A percentile compares a stretch with the other conserved stretches of the same genome.
Evolutionary conservation across 805 yeast genomes (phyloP).

Genomic region (Starmerella geochares): DNA sequence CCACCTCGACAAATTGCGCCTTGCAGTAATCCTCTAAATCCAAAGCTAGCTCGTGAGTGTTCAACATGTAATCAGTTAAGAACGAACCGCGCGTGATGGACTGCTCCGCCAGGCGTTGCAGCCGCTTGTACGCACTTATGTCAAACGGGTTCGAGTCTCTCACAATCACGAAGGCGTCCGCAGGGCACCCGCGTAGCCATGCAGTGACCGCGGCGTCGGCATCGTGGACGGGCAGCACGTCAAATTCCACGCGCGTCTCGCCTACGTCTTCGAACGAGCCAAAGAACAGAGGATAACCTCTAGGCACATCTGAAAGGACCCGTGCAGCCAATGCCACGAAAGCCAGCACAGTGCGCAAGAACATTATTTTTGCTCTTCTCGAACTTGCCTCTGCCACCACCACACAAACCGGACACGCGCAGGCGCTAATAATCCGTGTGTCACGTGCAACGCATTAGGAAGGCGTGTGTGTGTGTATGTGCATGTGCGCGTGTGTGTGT

Average conservation of each 20-base stretch:
- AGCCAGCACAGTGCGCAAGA: background rate
- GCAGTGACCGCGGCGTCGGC: conserved; percentile 24
- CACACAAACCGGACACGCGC: no score
- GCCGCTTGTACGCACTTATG: conserved; percentile 12
- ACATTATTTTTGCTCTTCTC: no score
- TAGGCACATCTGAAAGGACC: background rate
- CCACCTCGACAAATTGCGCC: conserved; percentile 17
- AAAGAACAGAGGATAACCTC: conserved; percentile 25
- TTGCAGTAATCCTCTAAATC: conserved; percentile 26
- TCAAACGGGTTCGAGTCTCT: conserved; percentile 23
- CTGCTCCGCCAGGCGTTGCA: conserved; percentile 23
- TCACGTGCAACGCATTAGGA: no score
- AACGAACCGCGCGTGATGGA: conserved; percentile 24
- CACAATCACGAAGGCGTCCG: conserved; percentile 25
- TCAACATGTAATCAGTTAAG: conserved; percentile 18
- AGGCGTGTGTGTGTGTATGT: no score
- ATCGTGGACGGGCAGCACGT: conserved; percentile 6
- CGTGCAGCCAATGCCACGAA: background rate
- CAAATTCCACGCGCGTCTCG: conserved; percentile 5
- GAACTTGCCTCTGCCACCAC: no score
- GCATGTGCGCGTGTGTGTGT: no score
- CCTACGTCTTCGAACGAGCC: conserved; percentile 28
- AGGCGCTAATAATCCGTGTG: no score
- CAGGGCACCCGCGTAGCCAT: conserved; percentile 25
- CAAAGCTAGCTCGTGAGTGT: conserved; percentile 24